phyloP scores from a whole-genome alignment of 2,329 filamentous ascomycete species.

The Sporothrix inflata region DNA sequence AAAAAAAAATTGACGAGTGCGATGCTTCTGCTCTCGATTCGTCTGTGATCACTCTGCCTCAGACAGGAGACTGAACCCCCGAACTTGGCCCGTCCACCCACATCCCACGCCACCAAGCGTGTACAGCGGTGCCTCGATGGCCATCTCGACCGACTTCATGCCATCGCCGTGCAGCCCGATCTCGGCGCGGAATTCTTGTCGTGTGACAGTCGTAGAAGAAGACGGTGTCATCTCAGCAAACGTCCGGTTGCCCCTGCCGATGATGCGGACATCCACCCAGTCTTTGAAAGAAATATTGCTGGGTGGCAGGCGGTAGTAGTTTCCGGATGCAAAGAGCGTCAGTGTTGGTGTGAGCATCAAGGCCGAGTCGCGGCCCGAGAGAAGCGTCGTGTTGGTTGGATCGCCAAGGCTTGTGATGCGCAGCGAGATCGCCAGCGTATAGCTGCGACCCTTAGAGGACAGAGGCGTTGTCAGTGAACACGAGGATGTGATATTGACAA shows the following conservation, averaged over 20 bases:
- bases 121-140: slow-evolving; percentile 50
- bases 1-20: neutral
- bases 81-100: slow-evolving; percentile 40
- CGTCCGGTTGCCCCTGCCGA: slow-evolving; percentile 41
- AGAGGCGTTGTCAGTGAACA: no score
- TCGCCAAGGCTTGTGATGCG: no score
- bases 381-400: no score
- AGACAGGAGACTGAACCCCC: neutral
- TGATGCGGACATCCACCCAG: slow-evolving; percentile 39
- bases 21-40: neutral
- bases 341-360: no score
- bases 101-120: slow-evolving; percentile 44
- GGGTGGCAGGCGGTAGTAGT: no score
- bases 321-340: no score
- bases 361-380: no score
- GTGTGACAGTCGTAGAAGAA: slow-evolving; percentile 30
- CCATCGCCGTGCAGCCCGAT: slow-evolving; percentile 48
- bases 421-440: no score
- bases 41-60: neutral
- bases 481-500: no score
- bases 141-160: slow-evolving; percentile 49
- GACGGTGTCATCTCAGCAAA: slow-evolving; percentile 36
- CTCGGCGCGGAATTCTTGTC: slow-evolving; percentile 47
- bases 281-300: no score
- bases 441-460: no score